Evolutionary conservation across 257 asterid genomes (phyloP), one percentile per base, ranked within the genome.

Genomic region (Gardenia jasminoides): DNA sequence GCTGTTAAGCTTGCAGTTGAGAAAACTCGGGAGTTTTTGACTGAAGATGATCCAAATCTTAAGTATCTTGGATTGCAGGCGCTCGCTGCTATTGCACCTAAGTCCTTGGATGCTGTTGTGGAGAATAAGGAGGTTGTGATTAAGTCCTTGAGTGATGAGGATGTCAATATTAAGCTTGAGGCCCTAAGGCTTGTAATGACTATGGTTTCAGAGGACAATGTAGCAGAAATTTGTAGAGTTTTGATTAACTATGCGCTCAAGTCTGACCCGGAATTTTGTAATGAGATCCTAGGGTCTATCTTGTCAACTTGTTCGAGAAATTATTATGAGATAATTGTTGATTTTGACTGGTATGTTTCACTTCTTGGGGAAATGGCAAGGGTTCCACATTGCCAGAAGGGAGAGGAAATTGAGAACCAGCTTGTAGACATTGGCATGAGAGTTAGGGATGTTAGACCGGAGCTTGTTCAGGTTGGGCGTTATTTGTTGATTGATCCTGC

Each of bases 401-500:
- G 99, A 80, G 80, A 67, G 65, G 97, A 90, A 81, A 93, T 95
- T 47, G 96, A 89, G 85, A 76, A 44, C 70, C 99, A 95, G 85
- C 90, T 95, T 82, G 85, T 93, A 62, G 99, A 95, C 87, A 91
- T 95, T 74, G 97, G 97, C 76, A 89, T 92, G 92, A 90, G 99
- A 90, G 99, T 95, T 74, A 91, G 87, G 85, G 99, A 95, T 87
- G 99, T 91, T 83, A 92, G 99, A 82, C 81, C 82, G 33, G 89
- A 87, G 84, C 98, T 95, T 81, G 97, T 95, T 82, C 90, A 77
- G 17, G 91, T 95, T 88, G 88, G 93, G 68, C 97, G 99, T 79
- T 91, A 88, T 41, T 87, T 93, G 77, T 90, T 95, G 83, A 92
- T 93, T 84, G 99, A 95, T 86, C 98, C 99, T 77, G 97, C 99